A percentile compares a stretch with the other conserved stretches of the same genome.
phyloP scores from a whole-genome alignment of 2,329 filamentous ascomycete species.

The Ustulina deusta region DNA sequence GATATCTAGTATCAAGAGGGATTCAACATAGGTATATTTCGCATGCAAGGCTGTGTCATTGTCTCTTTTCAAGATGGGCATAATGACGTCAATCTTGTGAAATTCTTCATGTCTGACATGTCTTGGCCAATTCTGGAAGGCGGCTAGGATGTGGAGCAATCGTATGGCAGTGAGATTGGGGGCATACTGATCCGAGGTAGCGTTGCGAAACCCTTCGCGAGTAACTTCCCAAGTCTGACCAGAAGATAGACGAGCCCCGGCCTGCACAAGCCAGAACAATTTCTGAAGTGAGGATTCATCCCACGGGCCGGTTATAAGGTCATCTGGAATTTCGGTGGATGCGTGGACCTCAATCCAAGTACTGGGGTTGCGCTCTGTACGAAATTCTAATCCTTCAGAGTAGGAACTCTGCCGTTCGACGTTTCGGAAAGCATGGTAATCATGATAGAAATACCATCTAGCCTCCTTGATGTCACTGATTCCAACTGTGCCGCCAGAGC shows the following conservation, averaged over 20 bases:
- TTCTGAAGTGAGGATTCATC: constrained; percentile 55
- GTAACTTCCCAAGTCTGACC: constrained; percentile 59
- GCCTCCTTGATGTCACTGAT: constrained; percentile 30
- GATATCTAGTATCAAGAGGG: constrained; percentile 5
- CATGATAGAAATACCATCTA: constrained; percentile 43
- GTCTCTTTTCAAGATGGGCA: background rate
- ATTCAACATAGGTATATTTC: constrained; percentile 16
- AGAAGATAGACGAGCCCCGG: constrained; percentile 52
- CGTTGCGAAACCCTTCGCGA: constrained; percentile 54
- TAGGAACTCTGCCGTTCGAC: constrained; percentile 20
- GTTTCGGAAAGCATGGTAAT: constrained; percentile 45
- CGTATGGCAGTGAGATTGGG: constrained; percentile 39
- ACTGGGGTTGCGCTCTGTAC: constrained; percentile 16
- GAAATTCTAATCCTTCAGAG: constrained; percentile 39
- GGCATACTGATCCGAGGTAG: constrained; percentile 38
- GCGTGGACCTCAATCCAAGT: constrained; percentile 55
- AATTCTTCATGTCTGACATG: constrained; percentile 29
- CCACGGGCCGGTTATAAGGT: constrained; percentile 59
- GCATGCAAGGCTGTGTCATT: background rate
- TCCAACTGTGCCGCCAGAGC: constrained; percentile 18
- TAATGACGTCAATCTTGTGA: background rate
- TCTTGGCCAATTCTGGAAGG: constrained; percentile 39
- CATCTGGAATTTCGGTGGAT: constrained; percentile 54
- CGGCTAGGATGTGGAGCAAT: constrained; percentile 37
- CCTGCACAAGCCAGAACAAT: constrained; percentile 61